phyloP scores from a whole-genome alignment of 1,139 yeast genomes.

The Geotrichum europaeum region DNA sequence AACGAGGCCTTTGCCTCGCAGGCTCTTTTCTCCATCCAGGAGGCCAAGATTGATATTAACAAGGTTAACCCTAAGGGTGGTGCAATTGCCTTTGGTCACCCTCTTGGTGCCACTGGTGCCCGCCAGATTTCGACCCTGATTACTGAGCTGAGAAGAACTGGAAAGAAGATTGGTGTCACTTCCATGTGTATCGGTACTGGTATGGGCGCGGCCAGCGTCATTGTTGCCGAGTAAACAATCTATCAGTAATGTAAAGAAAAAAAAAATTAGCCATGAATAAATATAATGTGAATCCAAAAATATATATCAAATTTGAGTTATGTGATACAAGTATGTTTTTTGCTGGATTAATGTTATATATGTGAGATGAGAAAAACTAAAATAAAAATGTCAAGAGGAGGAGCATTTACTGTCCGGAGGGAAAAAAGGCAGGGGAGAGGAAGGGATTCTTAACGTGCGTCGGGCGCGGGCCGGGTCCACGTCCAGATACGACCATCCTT shows the following conservation, averaged over 20 bases:
- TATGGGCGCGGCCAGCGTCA: conserved; percentile 93
- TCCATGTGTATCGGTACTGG: conserved; percentile 98
- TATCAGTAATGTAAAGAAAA: neutral
- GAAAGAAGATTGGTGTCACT: conserved; percentile 81
- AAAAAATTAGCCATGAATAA: neutral
- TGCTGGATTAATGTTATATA: too few relatives aligned
- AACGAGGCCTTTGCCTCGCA: conserved; percentile 97
- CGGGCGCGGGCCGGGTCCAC: conserved; percentile 11
- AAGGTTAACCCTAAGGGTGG: conserved; percentile 92
- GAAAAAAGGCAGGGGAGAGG: too few relatives aligned
- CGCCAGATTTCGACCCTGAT: conserved; percentile 87
- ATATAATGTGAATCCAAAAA: neutral
- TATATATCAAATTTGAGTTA: neutral
- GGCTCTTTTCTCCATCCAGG: conserved; percentile 67
- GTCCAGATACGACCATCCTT: conserved; percentile 18
- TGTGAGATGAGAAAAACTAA: neutral
- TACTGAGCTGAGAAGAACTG: conserved; percentile 58
- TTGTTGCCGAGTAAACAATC: conserved; percentile 56
- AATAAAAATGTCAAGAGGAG: neutral
- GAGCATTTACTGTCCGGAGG: too few relatives aligned
- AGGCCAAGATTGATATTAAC: conserved; percentile 57
- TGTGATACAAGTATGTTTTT: neutral
- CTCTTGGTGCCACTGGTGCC: conserved; percentile 93
- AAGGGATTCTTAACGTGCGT: neutral
- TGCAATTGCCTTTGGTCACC: conserved; percentile 94